Base-by-base conservation (phyloP, 2,329 filamentous ascomycete species). In the Zymoseptoria tritici region DNA sequence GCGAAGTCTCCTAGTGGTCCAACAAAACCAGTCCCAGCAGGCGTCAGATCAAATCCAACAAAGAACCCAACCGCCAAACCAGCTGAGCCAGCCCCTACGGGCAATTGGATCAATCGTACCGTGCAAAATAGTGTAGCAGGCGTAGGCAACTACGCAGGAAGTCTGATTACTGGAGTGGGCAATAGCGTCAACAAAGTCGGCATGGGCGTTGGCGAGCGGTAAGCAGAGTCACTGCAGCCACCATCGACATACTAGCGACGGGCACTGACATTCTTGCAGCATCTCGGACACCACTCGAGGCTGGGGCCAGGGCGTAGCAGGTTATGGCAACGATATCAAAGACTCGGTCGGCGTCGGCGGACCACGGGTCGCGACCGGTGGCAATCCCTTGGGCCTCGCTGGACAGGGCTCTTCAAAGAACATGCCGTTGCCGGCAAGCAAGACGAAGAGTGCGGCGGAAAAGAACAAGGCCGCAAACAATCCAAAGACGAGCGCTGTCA, bases 271-370 rank as follows among this genome's bases (percentile, higher is more conserved):
- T 36, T 55, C 36, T 20, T 22, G 21, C 61, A 78, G 77, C 49
- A 75, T 81, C 51, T 68, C 78, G 53, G 74, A 76, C 59, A 74
- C 76, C 3, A 76, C 77, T 2, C 74, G 77, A 50, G 68, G 69
- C 53, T 80, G 77, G 78, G 78, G 77, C 57, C 77, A 80, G 66
- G 72, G 75, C 52, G 75, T 80, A 2, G 75, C 78, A 50, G 77
- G 76, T 49, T 80, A 80, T 60, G 79, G 79, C 24, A 80, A 81
- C 67, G 73, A 74, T 31, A 76, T 81, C 68, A 81, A 81, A 63
- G 78, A 80, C 64, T 67, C 71, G 4, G 75, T 78, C 0, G 76
- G 75, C 42, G 78, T 79, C 1, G 69, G 71, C 3, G 79, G 79
- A 4, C 67, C 72, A 36, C 71, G 79, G 3, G 74, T 77, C 19